These are phyloP conservation scores for Salix exigua DNA, from an alignment of 345 rosid species.

Conservation along the genomic window DNA sequence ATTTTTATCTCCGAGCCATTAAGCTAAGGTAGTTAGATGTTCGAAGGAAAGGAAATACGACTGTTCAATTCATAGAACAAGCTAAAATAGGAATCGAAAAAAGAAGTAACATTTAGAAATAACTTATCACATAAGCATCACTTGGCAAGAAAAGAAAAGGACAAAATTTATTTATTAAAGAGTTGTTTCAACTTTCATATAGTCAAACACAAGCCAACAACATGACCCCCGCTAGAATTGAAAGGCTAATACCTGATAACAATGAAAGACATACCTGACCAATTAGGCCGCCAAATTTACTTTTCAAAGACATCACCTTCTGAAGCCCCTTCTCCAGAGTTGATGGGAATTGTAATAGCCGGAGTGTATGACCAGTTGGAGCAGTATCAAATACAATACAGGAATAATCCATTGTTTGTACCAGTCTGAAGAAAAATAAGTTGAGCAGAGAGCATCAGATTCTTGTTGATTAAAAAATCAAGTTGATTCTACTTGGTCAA, in stretches of 20 bases:
- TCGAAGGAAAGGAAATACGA: background rate
- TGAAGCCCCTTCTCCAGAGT: conserved; percentile 93
- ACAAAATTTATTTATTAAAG: background rate
- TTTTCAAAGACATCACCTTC: conserved; percentile 85
- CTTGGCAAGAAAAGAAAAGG: background rate
- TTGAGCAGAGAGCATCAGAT: conserved; percentile 2
- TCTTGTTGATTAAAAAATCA: background rate
- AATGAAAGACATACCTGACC: conserved; percentile 55
- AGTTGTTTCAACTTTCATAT: background rate
- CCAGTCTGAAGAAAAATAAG: conserved; percentile 54
- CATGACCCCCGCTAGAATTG: background rate
- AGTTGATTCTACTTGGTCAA: background rate
- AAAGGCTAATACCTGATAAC: background rate
- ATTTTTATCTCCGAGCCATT: background rate
- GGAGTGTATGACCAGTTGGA: conserved; percentile 98
- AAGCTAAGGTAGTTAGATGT: background rate
- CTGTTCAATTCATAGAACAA: background rate
- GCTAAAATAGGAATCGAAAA: background rate
- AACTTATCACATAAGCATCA: background rate
- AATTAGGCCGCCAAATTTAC: conserved; percentile 85
- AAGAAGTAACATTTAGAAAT: background rate
- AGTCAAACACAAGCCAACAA: background rate
- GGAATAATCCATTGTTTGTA: conserved; percentile 97
- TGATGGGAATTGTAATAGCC: conserved; percentile 87
- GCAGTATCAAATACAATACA: conserved; percentile 95